phyloP scores from a whole-genome alignment of 352 stramenopile genomes.

The Globisporangium abappressorium region DNA sequence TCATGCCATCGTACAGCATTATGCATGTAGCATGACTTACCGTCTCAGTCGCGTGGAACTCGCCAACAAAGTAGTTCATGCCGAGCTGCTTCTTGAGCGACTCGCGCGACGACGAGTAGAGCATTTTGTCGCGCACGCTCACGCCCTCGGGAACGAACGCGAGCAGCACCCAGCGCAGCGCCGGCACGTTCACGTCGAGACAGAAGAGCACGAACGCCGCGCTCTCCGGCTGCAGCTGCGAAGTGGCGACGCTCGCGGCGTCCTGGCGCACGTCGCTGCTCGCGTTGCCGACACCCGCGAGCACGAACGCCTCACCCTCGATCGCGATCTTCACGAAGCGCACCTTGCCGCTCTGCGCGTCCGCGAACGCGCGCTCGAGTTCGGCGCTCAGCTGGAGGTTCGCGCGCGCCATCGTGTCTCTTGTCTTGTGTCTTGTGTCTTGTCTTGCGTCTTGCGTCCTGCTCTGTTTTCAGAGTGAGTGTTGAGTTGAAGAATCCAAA shows the following conservation, averaged over 20 bases:
- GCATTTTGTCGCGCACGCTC: slow-evolving; percentile 87
- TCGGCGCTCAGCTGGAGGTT: slow-evolving; percentile 57
- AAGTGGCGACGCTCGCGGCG: slow-evolving; percentile 28
- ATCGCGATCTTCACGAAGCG: slow-evolving; percentile 73
- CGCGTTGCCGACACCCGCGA: slow-evolving; percentile 37
- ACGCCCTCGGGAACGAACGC: slow-evolving; percentile 77
- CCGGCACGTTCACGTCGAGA: slow-evolving; percentile 63
- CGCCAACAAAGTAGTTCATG: slow-evolving; percentile 88
- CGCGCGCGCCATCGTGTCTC: slow-evolving; percentile 52
- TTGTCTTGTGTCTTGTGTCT: neutral
- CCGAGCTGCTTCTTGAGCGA: slow-evolving; percentile 90
- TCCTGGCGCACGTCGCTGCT: slow-evolving; percentile 43
- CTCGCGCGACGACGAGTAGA: slow-evolving; percentile 90
- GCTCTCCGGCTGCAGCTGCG: slow-evolving; percentile 31
- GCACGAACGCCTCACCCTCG: slow-evolving; percentile 59
- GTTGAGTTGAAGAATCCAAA: slow-evolving; percentile 2
- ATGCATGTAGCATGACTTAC: slow-evolving; percentile 15
- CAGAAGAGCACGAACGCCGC: slow-evolving; percentile 78
- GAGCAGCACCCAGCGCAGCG: slow-evolving; percentile 75
- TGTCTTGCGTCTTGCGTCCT: neutral
- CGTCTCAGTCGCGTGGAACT: slow-evolving; percentile 86
- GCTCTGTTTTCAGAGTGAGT: neutral
- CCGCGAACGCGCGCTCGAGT: slow-evolving; percentile 65
- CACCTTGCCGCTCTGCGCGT: slow-evolving; percentile 64
- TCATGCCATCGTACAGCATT: neutral